Evolutionary conservation across 352 stramenopile genomes (phyloP).

Genomic region (Globisporangium barbulae): DNA sequence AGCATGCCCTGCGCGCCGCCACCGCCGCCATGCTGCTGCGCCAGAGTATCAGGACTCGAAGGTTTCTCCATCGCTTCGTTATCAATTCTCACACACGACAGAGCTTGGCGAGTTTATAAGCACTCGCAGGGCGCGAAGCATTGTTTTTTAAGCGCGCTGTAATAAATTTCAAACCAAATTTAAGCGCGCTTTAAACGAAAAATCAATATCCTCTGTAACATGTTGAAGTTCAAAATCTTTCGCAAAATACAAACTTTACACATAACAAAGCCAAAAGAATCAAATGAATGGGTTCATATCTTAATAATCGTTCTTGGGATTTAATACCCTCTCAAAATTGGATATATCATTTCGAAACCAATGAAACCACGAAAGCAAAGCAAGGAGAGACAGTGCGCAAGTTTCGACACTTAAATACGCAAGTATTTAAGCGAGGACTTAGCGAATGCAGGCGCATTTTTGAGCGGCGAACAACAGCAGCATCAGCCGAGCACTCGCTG

Average conservation of each 20-base stretch:
- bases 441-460: neutral
- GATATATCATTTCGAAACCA: slow-evolving; percentile 8
- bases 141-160: too few species aligned
- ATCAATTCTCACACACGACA: slow-evolving; percentile 21
- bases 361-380: neutral
- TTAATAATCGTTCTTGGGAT: too few species aligned
- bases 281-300: too few species aligned
- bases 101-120: slow-evolving; percentile 68
- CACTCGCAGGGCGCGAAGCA: slow-evolving; percentile 6
- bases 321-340: too few species aligned
- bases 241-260: too few species aligned
- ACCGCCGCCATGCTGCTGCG: slow-evolving; percentile 12
- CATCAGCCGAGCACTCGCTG: neutral
- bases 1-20: slow-evolving; percentile 10
- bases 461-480: neutral
- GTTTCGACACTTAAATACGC: neutral
- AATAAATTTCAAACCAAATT: too few species aligned
- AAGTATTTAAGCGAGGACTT: neutral
- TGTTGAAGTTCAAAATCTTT: too few species aligned
- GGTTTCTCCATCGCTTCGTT: slow-evolving; percentile 51
- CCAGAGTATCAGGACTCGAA: slow-evolving; percentile 80
- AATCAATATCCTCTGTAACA: too few species aligned
- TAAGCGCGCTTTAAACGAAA: too few species aligned
- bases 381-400: neutral
- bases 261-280: too few species aligned